A percentile compares a stretch with the other conserved stretches of the same genome.
These are phyloP conservation scores for Chrysosphaeria jannelii DNA, from an alignment of 2,329 filamentous ascomycete genomes.

Conservation along the genomic window DNA sequence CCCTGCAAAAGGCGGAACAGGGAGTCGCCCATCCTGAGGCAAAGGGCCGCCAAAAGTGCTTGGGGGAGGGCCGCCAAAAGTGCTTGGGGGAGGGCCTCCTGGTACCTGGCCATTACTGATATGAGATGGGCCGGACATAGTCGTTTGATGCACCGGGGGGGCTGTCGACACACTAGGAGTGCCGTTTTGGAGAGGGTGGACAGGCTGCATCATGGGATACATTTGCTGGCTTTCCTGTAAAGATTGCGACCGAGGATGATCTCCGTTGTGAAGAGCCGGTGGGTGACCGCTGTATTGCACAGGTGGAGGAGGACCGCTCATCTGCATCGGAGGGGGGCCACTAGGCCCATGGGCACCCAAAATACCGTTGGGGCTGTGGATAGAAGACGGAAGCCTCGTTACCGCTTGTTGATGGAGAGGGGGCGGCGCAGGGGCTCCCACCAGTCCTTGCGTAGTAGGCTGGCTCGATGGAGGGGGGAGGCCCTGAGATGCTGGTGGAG, in stretches of 20 bases:
- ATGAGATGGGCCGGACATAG: no score
- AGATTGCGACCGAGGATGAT: constrained; percentile 15
- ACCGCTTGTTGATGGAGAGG: constrained; percentile 88
- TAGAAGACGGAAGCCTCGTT: constrained; percentile 45
- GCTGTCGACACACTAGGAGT: constrained; percentile 14
- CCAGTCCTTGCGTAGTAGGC: no score
- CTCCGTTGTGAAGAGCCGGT: constrained; percentile 18
- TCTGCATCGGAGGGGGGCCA: constrained; percentile 12
- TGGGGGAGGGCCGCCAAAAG: no score
- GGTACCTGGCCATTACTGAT: no score
- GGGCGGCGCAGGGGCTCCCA: no score
- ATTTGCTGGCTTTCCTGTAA: constrained; percentile 10
- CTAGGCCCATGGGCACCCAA: constrained; percentile 34
- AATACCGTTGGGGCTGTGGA: constrained; percentile 76
- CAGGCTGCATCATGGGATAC: constrained; percentile 3
- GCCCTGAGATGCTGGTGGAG: constrained; percentile 35
- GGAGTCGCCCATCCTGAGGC: constrained; percentile 30
- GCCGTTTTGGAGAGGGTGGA: constrained; percentile 1
- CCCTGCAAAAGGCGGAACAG: constrained; percentile 21
- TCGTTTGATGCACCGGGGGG: no score
- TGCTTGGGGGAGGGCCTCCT: no score
- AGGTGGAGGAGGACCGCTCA: constrained; percentile 15
- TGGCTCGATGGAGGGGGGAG: constrained; percentile 64
- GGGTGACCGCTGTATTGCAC: constrained; percentile 15
- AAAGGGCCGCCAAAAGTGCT: constrained; percentile 32